Conservation (phyloP, 108 stramenopile species). For the Nitzschia sp. region DNA sequence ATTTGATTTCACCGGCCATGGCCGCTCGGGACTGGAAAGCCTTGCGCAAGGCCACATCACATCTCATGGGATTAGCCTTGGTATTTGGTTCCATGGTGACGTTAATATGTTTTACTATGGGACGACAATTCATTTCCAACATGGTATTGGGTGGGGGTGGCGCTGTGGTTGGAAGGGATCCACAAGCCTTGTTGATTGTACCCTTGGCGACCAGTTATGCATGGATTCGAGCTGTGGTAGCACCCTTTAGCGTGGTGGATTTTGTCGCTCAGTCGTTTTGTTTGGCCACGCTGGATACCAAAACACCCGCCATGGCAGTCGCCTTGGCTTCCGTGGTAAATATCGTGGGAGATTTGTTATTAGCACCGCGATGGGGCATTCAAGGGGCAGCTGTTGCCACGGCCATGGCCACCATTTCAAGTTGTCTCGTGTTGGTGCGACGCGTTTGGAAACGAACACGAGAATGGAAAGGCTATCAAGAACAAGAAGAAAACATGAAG, state of each 20-base stretch:
- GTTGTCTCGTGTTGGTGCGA: conserved; percentile 53
- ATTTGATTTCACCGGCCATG: conserved; percentile 72
- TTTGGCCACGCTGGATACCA: conserved; percentile 72
- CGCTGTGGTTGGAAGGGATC: conserved; percentile 26
- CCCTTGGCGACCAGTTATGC: conserved; percentile 65
- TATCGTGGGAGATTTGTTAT: conserved; percentile 68
- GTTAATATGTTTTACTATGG: conserved; percentile 41
- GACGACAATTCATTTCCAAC: conserved; percentile 44
- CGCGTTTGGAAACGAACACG: conserved; percentile 47
- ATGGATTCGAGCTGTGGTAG: conserved; percentile 65
- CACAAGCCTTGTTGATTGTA: conserved; percentile 42
- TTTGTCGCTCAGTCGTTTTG: conserved; percentile 79
- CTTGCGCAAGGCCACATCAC: conserved; percentile 53
- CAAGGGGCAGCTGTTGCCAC: conserved; percentile 78
- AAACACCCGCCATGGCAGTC: conserved; percentile 82
- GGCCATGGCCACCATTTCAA: conserved; percentile 53
- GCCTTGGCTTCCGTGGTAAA: conserved; percentile 69
- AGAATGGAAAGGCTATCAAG: conserved; percentile 54
- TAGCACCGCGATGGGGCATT: conserved; percentile 64
- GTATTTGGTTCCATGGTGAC: conserved; percentile 54
- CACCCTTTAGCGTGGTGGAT: conserved; percentile 70
- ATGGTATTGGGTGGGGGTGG: conserved; percentile 62
- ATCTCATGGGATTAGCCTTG: conserved; percentile 69
- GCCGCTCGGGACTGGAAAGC: conserved; percentile 59
- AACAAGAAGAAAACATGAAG: conserved; percentile 6